Evolutionary conservation across 768 basidiomycete species (phyloP).

Genomic region (Pisolithus orientalis): DNA sequence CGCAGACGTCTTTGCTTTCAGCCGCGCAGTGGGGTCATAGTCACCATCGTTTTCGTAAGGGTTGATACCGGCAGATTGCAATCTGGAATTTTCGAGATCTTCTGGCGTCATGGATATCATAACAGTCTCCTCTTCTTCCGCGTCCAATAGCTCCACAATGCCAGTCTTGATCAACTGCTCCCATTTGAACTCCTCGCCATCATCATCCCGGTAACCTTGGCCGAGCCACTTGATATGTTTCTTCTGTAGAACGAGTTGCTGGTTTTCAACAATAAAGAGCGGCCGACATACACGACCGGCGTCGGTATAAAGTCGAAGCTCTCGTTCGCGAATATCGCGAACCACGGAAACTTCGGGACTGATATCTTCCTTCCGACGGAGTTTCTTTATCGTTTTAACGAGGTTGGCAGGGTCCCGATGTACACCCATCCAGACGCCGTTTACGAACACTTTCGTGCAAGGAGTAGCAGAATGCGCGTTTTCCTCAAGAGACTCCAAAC

Average conservation of each 20-base stretch:
- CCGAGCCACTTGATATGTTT: constrained; percentile 74
- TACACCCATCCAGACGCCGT: constrained; percentile 99
- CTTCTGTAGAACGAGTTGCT: constrained; percentile 77
- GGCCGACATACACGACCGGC: constrained; percentile 96
- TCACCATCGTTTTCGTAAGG: constrained; percentile 57
- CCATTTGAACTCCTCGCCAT: constrained; percentile 70
- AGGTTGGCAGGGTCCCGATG: constrained; percentile 92
- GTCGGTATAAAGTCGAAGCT: constrained; percentile 91
- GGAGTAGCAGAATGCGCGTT: constrained; percentile 80
- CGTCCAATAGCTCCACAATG: constrained; percentile 90
- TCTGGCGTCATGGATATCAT: constrained; percentile 99
- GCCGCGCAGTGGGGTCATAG: constrained; percentile 80
- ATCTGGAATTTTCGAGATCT: constrained; percentile 81
- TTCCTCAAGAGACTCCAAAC: constrained; percentile 90
- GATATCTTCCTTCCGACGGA: constrained; percentile 92
- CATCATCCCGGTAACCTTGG: constrained; percentile 53
- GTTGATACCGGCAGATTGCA: constrained; percentile 55
- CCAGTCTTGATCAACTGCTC: constrained; percentile 79
- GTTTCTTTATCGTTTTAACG: constrained; percentile 87
- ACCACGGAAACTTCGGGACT: constrained; percentile 96
- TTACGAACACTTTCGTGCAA: constrained; percentile 95
- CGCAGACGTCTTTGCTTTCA: constrained; percentile 78
- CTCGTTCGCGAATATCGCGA: constrained; percentile 93
- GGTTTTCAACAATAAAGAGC: constrained; percentile 92
- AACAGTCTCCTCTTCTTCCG: constrained; percentile 98